A percentile compares a stretch with the other conserved stretches of the same genome.
Conservation (phyloP, 208 protist genomes). For the Acanthamoeba healyi region DNA sequence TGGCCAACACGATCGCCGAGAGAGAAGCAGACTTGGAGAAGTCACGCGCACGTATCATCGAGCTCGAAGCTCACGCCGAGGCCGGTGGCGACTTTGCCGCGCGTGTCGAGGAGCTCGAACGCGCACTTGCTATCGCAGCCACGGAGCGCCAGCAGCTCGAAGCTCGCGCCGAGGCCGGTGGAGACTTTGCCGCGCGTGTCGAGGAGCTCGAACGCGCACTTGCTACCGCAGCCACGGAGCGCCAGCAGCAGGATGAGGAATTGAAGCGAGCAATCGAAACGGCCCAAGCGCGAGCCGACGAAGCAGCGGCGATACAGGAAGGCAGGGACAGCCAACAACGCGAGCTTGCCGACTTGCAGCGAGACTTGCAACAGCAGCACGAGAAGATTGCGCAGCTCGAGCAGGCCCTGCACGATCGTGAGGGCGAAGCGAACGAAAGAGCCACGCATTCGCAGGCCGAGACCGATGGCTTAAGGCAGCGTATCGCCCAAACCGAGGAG, state of each 20-base stretch:
- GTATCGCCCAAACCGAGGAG: background rate
- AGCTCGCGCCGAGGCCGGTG: too few relatives aligned
- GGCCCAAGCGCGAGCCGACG: too few relatives aligned
- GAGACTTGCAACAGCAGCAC: background rate
- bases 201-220: background rate
- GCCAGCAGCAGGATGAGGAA: too few relatives aligned
- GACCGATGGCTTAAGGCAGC: background rate
- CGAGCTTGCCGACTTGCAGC: background rate
- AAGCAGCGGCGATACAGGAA: background rate
- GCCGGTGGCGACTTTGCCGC: background rate
- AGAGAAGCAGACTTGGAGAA: too few relatives aligned
- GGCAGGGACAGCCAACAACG: background rate
- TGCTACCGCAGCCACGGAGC: background rate
- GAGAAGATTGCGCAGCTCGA: background rate
- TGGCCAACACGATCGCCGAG: background rate
- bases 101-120: background rate
- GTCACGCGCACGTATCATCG: too few relatives aligned
- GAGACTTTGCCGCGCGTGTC: background rate
- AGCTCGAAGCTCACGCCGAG: background rate
- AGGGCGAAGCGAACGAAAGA: background rate
- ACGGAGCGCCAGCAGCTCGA: background rate
- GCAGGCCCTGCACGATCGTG: background rate
- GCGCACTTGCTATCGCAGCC: background rate
- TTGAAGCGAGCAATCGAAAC: too few relatives aligned
- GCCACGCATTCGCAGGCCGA: background rate